Evolutionary conservation across 768 basidiomycete species (phyloP), one percentile per base, ranked within the genome.

Genomic region (Exsudoporus frostii): DNA sequence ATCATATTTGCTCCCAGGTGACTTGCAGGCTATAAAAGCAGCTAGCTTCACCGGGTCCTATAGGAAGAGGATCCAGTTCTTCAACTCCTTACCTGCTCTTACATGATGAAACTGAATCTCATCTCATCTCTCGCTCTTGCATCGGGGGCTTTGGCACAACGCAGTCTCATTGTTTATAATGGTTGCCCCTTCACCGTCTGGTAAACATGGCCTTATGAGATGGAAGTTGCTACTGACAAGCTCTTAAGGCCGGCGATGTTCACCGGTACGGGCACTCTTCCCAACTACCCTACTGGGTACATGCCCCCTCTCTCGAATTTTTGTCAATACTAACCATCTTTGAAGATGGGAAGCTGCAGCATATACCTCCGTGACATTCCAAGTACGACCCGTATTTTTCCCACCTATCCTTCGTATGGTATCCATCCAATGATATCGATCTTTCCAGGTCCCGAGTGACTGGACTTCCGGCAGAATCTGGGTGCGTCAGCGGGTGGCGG

Each of bases 101-200:
- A 24, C 22, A 57, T 19, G 37, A 73, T 68, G 56, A 66, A 58
- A 53, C 51, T 63, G 36, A 39, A 61, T 34, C 50, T 64, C 45
- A 49, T 65, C 29, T 54, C 68, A 20, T 63, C 67, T 33, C 55
- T 70, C 40, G 67, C 66, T 25, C 56, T 75, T 37, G 38, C 69
- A 19, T 68, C 71, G 3, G 55, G 45, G 51, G 69, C 47, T n/a
- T 70, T 72, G 37, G 66, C 72, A n/a, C 81, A 76, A 39, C 78
- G 85, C 32, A 84, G 79, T 25, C 77, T 88, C 56, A 82, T 79
- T 0, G 81, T 82, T 24, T 73, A 74, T 61, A 88, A 87, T 69
- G 74, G 69, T 3, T 87, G 86, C 61, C 77, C 83, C 0, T 87
- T 84, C 68, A 87, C 84, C 4, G 76, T 87, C 54, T 87, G 86